Evolutionary conservation across 2,329 filamentous ascomycete genomes (phyloP), one percentile per base, ranked within the genome.

Genomic region (Neopestalotiopsis clavispora): DNA sequence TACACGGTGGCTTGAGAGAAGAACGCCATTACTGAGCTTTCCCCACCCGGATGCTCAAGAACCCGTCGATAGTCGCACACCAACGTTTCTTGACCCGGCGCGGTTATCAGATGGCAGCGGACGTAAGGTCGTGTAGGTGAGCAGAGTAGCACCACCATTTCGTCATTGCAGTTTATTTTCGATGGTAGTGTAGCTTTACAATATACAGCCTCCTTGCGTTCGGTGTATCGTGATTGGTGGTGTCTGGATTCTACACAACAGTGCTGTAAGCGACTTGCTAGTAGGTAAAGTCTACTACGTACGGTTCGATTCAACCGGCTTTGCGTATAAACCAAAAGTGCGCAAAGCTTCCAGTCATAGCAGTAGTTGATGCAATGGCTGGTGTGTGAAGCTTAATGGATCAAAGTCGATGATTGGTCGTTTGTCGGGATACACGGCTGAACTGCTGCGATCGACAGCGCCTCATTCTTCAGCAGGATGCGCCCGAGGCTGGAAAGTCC

Each of bases 11-110:
- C 45, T 49, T 52, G 34, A 38, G 1, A 38, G 34, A 38, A 38
- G 34, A 38, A 38, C 34, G 34, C 34, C 34, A 38, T 38, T 10
- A 38, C 34, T 38, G 34, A 38, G 34, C 13, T 23, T n/a, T 62
- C 30, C 32, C 30, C 30, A 62, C n/a, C n/a, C 59, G 59, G 59
- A 40, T 23, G 13, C n/a, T 40, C 32, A 32, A 62, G 28, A 12
- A 40, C 32, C 59, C 59, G 59, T 62, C 59, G 34, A 62, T 62
- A 62, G 59, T 62, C n/a, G 59, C 59, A 62, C 59, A 20, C 59
- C n/a, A 30, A 59, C 34, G 32, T 40, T 62, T 30, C 59, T 62
- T 38, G 30, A 40, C n/a, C 32, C 7, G 23, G 17, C 23, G 4
- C 34, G 30, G 59, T 62, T 38, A 40, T 30, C 32, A 62, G 59